Base-by-base conservation (phyloP, 192 early-diverging fungal genomes). In the Geranomyces michiganensis region DNA sequence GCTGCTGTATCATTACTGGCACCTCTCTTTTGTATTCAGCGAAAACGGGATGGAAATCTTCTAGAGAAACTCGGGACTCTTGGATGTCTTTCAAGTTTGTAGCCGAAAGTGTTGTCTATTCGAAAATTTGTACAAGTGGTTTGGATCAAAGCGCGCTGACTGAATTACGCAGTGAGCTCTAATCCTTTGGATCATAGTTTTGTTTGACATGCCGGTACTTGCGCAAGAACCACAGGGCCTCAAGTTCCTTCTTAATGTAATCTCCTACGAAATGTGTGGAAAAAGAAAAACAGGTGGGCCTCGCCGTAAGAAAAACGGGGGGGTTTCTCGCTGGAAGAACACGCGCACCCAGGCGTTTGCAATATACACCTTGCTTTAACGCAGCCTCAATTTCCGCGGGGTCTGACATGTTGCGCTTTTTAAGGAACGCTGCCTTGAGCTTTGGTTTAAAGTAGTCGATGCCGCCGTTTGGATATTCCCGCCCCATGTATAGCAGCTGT, bases 221-320 rank as follows among this genome's bases (percentile, higher is more conserved):
- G 47, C 71, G 73, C 30, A 81, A 67, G 67, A 77, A 81, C 75
- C 75, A 81, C 17, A 77, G 47, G 0, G 75, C 73, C 46, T 77
- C 73, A 3, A 77, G 65, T 45, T 81, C 73, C 60, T 73, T 76
- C n/a, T 65, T 43, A 33, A 79, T 71, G 73, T 74, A 79, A 33
- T 74, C 65, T n/a, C 73, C 73, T 74, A 17, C 17, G 29, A 27
- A 10, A 41, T 7, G 10, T 7, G 36, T 41, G 36, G 36, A 41
- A 41, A 41, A 41, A 41, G 5, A 41, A 7, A 3, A 41, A 10
- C 10, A 3, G 36, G 36, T 7, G 36, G 36, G 3, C 36, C 3
- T 41, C 36, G n/a, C n/a, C n/a, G n/a, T n/a, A n/a, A n/a, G n/a
- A n/a, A n/a, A n/a, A n/a, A n/a, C n/a, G n/a, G n/a, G n/a, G n/a